Evolutionary conservation across 495 filamentous ascomycete species (phyloP).

Genomic region (Lichina pygmaea): DNA sequence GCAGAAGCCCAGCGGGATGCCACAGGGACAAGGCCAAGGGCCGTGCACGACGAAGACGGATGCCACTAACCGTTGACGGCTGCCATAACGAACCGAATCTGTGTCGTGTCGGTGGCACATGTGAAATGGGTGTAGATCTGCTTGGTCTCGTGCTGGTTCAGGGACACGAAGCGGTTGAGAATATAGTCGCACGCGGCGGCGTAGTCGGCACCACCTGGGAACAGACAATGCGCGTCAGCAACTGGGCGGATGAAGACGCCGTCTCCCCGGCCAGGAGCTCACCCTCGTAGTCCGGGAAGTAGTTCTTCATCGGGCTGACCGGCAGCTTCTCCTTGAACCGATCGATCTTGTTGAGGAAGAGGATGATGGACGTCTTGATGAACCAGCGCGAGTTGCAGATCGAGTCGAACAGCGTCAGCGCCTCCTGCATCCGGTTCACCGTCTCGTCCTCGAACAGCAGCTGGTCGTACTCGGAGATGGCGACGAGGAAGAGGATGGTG

Average conservation of each 20-base stretch:
- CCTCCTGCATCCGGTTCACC: constrained; percentile 98
- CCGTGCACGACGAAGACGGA: background rate
- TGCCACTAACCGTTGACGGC: constrained; percentile 73
- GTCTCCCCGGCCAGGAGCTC: constrained; percentile 5
- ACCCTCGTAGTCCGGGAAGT: constrained; percentile 95
- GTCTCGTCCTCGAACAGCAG: constrained; percentile 86
- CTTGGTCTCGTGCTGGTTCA: constrained; percentile 97
- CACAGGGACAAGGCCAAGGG: too few species aligned
- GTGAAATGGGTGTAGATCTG: constrained; percentile 99
- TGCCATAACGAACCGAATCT: constrained; percentile 99
- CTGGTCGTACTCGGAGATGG: constrained; percentile 98
- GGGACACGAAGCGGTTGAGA: constrained; percentile 81
- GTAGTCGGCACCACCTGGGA: constrained; percentile 58
- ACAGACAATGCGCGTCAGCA: too few species aligned
- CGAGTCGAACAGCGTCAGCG: constrained; percentile 89
- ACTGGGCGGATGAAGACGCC: background rate
- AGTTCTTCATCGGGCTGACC: constrained; percentile 98
- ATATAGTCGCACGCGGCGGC: constrained; percentile 89
- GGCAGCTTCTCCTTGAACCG: constrained; percentile 99
- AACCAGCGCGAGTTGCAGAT: constrained; percentile 99
- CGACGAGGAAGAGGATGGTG: constrained; percentile 92
- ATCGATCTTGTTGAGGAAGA: constrained; percentile 99
- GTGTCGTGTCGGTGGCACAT: constrained; percentile 90
- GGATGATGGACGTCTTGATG: constrained; percentile 95
- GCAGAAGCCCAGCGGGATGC: background rate